Base-by-base conservation (phyloP, 352 stramenopile genomes). In the Phytophthora brassicae region DNA sequence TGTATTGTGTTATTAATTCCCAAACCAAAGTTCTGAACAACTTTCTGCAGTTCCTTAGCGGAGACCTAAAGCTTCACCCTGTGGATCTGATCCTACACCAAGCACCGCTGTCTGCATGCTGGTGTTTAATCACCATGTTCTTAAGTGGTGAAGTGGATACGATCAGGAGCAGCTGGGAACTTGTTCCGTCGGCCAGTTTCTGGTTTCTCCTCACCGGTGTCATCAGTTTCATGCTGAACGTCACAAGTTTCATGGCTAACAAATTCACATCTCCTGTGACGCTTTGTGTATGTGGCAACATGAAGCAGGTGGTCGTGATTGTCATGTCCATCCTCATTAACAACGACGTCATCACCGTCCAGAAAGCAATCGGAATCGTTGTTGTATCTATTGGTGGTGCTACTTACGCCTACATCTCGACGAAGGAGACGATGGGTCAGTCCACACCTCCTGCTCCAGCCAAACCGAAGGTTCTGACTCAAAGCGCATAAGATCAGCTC, bases 201-300 rank as follows among this genome's bases (percentile, higher is more conserved):
- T 91, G 81, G 84, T 93, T 86, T 66, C 35, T 94, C n/a, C 43
- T 97, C 44, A 96, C 88, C 39, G 93, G 92, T 35, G 64, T 96
- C 20, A 80, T 95, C 35, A 96, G 85, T 44, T 98, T 98, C 62
- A 78, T 96, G 55, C 84, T 98, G 24, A 98, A 98, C 68, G 83
- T 98, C 58, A 96, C 79, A 47, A 97, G 89, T 59, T 95, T 98
- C 59, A 92, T 96, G 67, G 90, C 94, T 38, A 98, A 98, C 75
- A 97, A 97, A 56, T 78, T 97, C 29, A 98, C 94, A 28, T 97
- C 89, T 20, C 86, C 94, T n/a, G 77, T 98, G 53, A 98, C 93
- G 56, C 70, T 98, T 14, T 97, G 83, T 52, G 96, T 98, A 38
- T 94, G 92, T 51, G 90, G 85, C 53, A 98, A 98, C 76, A 86